These are phyloP conservation scores for Theileria sp. DNA, from an alignment of 169 alveolate species.

Conservation along the genomic window DNA sequence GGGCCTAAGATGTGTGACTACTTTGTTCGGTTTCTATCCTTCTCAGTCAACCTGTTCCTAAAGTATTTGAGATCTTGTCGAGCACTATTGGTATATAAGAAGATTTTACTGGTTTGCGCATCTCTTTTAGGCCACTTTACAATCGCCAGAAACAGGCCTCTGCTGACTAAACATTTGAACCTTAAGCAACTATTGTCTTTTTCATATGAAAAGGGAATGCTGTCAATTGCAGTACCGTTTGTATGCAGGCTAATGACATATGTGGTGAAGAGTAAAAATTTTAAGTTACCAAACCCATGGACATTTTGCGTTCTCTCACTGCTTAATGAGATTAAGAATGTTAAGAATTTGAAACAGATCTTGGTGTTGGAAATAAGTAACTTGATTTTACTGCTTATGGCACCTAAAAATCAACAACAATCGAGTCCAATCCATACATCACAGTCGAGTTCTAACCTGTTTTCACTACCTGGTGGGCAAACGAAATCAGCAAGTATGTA, in stretches of 20 bases:
- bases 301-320: slow-evolving; percentile 80
- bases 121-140: slow-evolving; percentile 88
- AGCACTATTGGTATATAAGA: slow-evolving; percentile 81
- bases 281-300: slow-evolving; percentile 91
- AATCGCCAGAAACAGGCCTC: slow-evolving; percentile 83
- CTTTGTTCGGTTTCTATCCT: slow-evolving; percentile 74
- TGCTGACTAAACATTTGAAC: slow-evolving; percentile 83
- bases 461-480: neutral
- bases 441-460: neutral
- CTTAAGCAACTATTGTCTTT: slow-evolving; percentile 81
- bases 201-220: slow-evolving; percentile 77
- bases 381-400: slow-evolving; percentile 74
- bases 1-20: slow-evolving; percentile 70
- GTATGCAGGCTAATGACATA: slow-evolving; percentile 85
- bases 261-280: slow-evolving; percentile 75
- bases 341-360: slow-evolving; percentile 77
- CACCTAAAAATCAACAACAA: slow-evolving; percentile 12
- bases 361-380: slow-evolving; percentile 84
- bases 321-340: slow-evolving; percentile 84
- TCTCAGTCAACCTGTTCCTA: slow-evolving; percentile 81
- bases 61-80: slow-evolving; percentile 78
- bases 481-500: neutral
- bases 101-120: slow-evolving; percentile 84
- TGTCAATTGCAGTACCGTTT: slow-evolving; percentile 84
- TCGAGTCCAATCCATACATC: slow-evolving; percentile 30